A percentile compares a stretch with the other conserved stretches of the same genome.
Evolutionary conservation across 306 rosid species (phyloP).

Genomic region (Dicorynia guianensis): DNA sequence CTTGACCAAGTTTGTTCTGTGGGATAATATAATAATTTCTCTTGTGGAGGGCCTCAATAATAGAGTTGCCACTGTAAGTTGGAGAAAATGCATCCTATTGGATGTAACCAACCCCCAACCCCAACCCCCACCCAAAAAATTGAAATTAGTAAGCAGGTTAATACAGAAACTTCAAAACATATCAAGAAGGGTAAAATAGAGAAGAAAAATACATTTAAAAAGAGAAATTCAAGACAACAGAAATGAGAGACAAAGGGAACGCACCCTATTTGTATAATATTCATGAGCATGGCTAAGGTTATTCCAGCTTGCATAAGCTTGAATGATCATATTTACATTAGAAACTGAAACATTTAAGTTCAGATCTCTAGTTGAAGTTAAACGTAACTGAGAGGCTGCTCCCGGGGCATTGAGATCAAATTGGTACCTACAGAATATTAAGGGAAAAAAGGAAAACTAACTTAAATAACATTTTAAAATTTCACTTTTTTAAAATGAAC

Average conservation of each 20-base stretch:
- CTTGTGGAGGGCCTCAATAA: conserved; percentile 59
- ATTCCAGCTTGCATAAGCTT: conserved; percentile 98
- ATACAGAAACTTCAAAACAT: conserved; percentile 16
- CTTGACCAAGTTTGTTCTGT: conserved; percentile 95
- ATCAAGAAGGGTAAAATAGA: conserved; percentile 2
- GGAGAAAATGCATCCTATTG: conserved; percentile 76
- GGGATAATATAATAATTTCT: conserved; percentile 84
- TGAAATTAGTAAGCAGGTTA: conserved; percentile 22
- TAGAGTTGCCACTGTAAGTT: conserved; percentile 59
- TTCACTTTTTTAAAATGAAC: not conserved
- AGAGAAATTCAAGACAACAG: conserved; percentile 24
- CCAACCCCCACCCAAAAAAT: not conserved
- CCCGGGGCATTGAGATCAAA: conserved; percentile 78
- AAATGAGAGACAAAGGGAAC: conserved; percentile 39
- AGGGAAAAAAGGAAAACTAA: conserved; percentile 31
- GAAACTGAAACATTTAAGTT: conserved; percentile 91
- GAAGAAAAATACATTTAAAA: conserved; percentile 6
- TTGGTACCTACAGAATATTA: conserved; percentile 70
- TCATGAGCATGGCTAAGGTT: conserved; percentile 72
- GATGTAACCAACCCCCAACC: conserved; percentile 10
- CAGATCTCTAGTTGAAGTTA: conserved; percentile 86
- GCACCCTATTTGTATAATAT: conserved; percentile 60
- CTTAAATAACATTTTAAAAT: not conserved
- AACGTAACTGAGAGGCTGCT: conserved; percentile 91
- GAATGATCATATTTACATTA: conserved; percentile 92